Evolutionary conservation across 2,329 filamentous ascomycete genomes (phyloP), one percentile per base, ranked within the genome.

Genomic region (Thielaviopsis euricoi): DNA sequence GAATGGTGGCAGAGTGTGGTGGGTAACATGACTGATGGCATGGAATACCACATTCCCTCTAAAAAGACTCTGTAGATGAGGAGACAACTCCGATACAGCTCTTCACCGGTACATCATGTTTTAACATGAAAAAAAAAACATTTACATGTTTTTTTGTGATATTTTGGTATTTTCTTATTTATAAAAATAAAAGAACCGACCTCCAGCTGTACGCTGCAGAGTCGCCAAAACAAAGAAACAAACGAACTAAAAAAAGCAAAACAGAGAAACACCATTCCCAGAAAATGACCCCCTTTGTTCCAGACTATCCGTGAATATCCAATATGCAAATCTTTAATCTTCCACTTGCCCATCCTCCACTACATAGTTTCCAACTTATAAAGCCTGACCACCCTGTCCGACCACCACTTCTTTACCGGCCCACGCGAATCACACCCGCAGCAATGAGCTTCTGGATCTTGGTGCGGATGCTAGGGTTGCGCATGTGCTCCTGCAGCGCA

Each of bases 361-460:
- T 33, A 21, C 4, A 48, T 48, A 2, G n/a, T 9, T 43, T n/a
- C 43, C n/a, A 21, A 48, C 7, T 33, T 43, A 43, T 21, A 13
- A 17, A 48, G 19, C 7, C 43, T 48, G n/a, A 21, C 43, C 22
- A 46, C 13, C 52, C 29, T 21, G 4, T 50, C 51, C 26, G 19
- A 23, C 40, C 23, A 37, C 15, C n/a, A 13, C 26, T 15, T 29
- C 21, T 52, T 67, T 65, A 72, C 61, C 71, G 69, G 29, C 87
- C 86, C 64, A 91, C 77, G 50, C 87, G 82, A 66, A 96, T 96
- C 15, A 96, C 89, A 67, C 93, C 90, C 50, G 91, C 90, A 57
- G 89, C 89, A 64, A 95, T 85, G 65, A 97, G 75, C 75, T 96
- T 96, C 77, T 96, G 89, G 63, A 98, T 86, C 80, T 96, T 95